Evolutionary conservation across 345 rosid genomes (phyloP).

Genomic region (Acer negundo): DNA sequence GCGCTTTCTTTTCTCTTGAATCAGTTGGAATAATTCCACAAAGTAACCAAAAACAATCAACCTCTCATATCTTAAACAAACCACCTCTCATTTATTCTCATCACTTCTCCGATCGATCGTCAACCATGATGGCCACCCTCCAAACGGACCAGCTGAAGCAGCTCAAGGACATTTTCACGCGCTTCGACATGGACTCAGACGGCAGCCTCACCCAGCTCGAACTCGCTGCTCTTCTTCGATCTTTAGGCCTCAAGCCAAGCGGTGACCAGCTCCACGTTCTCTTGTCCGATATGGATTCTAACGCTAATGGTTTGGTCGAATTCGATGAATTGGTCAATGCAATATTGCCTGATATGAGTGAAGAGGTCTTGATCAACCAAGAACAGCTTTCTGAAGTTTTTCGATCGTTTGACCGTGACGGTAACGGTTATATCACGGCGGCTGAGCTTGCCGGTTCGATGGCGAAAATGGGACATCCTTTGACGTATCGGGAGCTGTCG

Average conservation of each 20-base stretch:
- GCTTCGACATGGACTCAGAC: constrained; percentile 88
- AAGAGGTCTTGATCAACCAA: constrained; percentile 60
- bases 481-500: constrained; percentile 66
- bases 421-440: constrained; percentile 70
- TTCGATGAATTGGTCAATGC: constrained; percentile 76
- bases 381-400: constrained; percentile 67
- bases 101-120: neutral
- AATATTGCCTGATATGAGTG: constrained; percentile 70
- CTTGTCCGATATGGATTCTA: constrained; percentile 67
- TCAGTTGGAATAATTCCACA: constrained; percentile 10
- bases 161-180: constrained; percentile 77
- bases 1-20: constrained; percentile 26
- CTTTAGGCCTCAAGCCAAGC: constrained; percentile 79
- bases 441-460: constrained; percentile 76
- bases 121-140: constrained; percentile 29
- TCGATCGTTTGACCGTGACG: constrained; percentile 66
- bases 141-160: constrained; percentile 65
- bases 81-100: too few relatives aligned
- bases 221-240: constrained; percentile 86
- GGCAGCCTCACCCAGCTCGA: constrained; percentile 86
- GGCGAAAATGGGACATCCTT: constrained; percentile 86
- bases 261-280: constrained; percentile 74
- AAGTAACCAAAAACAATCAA: too few relatives aligned
- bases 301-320: constrained; percentile 78
- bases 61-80: too few relatives aligned